Base-by-base conservation (phyloP, 164 flowering plant species). In the Brasenia schreberi region DNA sequence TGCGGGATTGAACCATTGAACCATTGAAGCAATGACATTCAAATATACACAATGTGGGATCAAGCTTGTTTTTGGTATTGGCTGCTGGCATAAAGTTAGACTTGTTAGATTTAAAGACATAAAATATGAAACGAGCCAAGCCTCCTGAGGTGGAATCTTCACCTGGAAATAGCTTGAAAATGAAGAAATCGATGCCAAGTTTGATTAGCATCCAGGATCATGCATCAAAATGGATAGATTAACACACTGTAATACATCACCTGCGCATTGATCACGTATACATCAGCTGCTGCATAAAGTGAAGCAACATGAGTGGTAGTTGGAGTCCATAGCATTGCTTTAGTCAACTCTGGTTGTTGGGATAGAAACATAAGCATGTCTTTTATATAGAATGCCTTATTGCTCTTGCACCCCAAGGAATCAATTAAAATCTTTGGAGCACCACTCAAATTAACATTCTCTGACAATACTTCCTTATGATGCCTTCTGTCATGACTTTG, bases 221-320 rank as follows among this genome's bases (percentile, higher is more conserved):
- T 23, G 27, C 27, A 23, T 23, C 0, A 23, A 23, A 23, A 23
- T 23, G 27, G 27, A 23, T 23, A 23, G 27, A 23, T 23, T 23
- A 23, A 23, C 27, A 23, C 27, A 23, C 27, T 23, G 27, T 23
- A 23, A 23, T 23, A 45, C 7, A 12, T 83, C 65, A 89, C 96
- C 96, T 89, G 96, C 61, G 96, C 78, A 67, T 89, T 87, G 69
- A 84, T 92, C 27, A 85, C 80, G 66, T 95, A 95, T 69, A 81
- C 92, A 81, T 95, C 99, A 19, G 97, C 97, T 33, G 97, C 99
- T 63, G 99, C 82, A 78, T 95, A 91, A 44, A 95, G 90, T 44
- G 99, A 84, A 19, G 97, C 97, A 65, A 95, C 97, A 68, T 81
- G 90, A 19, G 97, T 91, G 10, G 96, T 91, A 67, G 96, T 83